Percentiles rank a stretch among this genome's conserved stretches.
Evolutionary conservation across 805 yeast genomes (phyloP).

Genomic region (Candida methanosorbosa): DNA sequence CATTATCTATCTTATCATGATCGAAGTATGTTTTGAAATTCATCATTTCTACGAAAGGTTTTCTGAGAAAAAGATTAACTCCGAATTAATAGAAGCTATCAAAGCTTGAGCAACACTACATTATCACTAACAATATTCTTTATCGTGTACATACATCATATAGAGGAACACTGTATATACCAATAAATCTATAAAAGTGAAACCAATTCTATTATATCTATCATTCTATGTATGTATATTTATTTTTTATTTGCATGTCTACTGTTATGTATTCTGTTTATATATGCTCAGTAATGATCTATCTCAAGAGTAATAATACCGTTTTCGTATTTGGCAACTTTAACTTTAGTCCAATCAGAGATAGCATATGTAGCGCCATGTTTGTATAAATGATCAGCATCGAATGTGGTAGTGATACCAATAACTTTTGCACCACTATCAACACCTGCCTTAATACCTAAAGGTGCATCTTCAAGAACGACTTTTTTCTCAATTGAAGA

Average conservation of each 20-base stretch:
- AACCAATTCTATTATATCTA: no score
- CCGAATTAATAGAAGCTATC: no score
- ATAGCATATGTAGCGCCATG: constrained; percentile 82
- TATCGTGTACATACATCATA: no score
- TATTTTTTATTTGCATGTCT: no score
- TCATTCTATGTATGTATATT: no score
- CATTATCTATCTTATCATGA: constrained; percentile 71
- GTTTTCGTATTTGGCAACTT: constrained; percentile 45
- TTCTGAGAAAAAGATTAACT: constrained; percentile 1
- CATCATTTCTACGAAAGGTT: constrained; percentile 62
- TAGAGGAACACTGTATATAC: no score
- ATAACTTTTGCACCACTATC: constrained; percentile 77
- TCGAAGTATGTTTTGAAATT: constrained; percentile 78
- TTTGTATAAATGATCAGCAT: constrained; percentile 54
- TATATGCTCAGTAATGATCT: constrained; percentile 19
- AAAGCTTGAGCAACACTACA: no score
- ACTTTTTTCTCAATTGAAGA: constrained; percentile 29
- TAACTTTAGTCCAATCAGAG: constrained; percentile 57
- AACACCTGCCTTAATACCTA: constrained; percentile 78
- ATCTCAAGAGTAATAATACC: constrained; percentile 30
- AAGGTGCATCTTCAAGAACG: constrained; percentile 86
- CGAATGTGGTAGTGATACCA: constrained; percentile 78
- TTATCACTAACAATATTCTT: no score
- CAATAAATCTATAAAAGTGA: no score
- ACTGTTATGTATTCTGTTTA: no score